Evolutionary conservation across 2,329 filamentous ascomycete species (phyloP), one percentile per base, ranked within the genome.

Genomic region (Talaromyces sp.): DNA sequence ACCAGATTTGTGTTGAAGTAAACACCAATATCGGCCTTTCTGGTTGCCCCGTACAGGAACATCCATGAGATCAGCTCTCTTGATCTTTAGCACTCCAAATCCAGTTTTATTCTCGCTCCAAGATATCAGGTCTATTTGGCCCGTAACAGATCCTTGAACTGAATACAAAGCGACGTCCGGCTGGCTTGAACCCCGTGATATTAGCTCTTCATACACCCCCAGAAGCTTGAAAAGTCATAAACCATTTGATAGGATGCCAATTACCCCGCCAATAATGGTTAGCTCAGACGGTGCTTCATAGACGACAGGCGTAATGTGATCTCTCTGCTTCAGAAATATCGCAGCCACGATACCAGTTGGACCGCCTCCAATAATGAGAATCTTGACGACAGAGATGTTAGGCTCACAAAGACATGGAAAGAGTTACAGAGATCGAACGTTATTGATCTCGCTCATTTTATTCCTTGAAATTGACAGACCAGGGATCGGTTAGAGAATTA

Each of bases 171-270:
- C 11, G 13, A 43, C 13, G 38, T 43, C n/a, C n/a, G 38, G n/a
- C n/a, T 14, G 13, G 13, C n/a, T 19, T 14, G 38, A 14, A 19
- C 38, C 38, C 13, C 38, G 38, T 14, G 38, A 43, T 14, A 14
- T 14, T 14, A 17, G 21, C 14, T 14, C 27, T 14, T 52, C 50
- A 52, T 52, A 31, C 13, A 52, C 14, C 13, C 67, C 68, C 1
- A 71, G 60, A 19, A 68, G 67, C 32, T 68, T 32, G 13, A 71
- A 59, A 11, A 73, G 62, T 27, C 69, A 63, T 13, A 69, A 55
- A 7, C 70, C 72, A 55, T 73, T 75, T 31, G 69, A 66, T n/a
- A n/a, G n/a, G n/a, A n/a, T n/a, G n/a, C 66, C 67, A 56, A 72
- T 52, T 10, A 64, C 67, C 5, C 70, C 70, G 11, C 70, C 71